Base-by-base conservation (phyloP, 2,329 filamentous ascomycete genomes). In the Massarina eburnea region DNA sequence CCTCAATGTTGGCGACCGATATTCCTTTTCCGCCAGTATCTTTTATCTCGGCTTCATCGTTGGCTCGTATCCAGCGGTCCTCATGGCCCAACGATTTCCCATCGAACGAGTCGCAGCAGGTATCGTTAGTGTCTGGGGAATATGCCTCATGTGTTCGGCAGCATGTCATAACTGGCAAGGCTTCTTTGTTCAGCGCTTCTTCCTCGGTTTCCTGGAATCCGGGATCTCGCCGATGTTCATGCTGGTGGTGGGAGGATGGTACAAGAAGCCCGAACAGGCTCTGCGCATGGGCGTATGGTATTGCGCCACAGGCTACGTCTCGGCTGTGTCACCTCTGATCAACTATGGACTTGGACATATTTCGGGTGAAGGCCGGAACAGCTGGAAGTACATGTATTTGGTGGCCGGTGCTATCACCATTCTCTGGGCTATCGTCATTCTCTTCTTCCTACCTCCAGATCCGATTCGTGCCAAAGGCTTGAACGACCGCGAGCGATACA, bases 231-330 rank as follows among this genome's bases (percentile, higher is more conserved):
- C 80, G 0, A 74, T 75, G 17, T 72, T 83, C 41, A 78, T 81
- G 32, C 64, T 81, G 12, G 75, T 82, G 43, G 81, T 79, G 0
- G 72, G 73, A 3, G 79, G 79, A 71, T 81, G 76, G 76, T 80
- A 80, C 46, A 78, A 75, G 48, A 72, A 74, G 48, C 56, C 59
- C 3, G 82, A 88, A 56, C 84, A 87, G 62, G 82, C 83, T 0
- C 61, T 83, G 20, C 75, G 84, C 1, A 77, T 85, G 8, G 82
- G 83, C 0, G 75, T 77, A 1, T 87, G 83, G 83, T 86, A 86
- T 53, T 74, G 78, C 5, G 84, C 80, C 2, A 85, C 22, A 58
- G 70, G 39, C 54, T 74, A 62, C 30, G 59, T 62, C 9, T 58
- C 53, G 19, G 50, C 54, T 27, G 37, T 64, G 10, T 62, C 61